phyloP scores from a whole-genome alignment of 768 basidiomycete species.

The Calocybe indica region DNA sequence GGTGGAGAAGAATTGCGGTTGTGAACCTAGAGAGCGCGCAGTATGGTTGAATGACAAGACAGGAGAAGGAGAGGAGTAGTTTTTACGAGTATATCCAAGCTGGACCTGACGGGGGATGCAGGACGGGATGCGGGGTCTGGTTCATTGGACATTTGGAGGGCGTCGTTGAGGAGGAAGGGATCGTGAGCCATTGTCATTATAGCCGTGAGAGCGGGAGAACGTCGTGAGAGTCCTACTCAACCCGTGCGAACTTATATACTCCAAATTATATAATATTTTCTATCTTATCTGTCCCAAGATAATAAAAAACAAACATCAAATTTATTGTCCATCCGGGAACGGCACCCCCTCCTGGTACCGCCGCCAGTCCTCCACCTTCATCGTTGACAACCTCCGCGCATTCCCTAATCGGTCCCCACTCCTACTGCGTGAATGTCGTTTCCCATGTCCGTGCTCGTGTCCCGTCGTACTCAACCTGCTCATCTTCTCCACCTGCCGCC shows the following conservation, averaged over 20 bases:
- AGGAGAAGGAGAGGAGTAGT: slow-evolving; percentile 9
- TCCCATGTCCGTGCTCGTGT: slow-evolving; percentile 43
- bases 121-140: slow-evolving; percentile 13
- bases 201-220: slow-evolving; percentile 37
- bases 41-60: slow-evolving; percentile 9
- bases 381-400: slow-evolving; percentile 55
- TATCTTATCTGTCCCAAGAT: slow-evolving; percentile 4
- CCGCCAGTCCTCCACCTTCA: slow-evolving; percentile 88
- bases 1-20: slow-evolving; percentile 7
- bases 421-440: slow-evolving; percentile 45
- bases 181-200: slow-evolving; percentile 38
- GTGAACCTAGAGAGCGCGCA: slow-evolving; percentile 19
- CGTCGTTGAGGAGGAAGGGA: slow-evolving; percentile 40
- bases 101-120: slow-evolving; percentile 10
- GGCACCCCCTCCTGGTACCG: slow-evolving; percentile 65
- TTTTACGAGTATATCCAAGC: background rate
- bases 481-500: slow-evolving; percentile 68
- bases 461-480: slow-evolving; percentile 35
- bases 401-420: slow-evolving; percentile 59
- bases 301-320: background rate
- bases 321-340: slow-evolving; percentile 40
- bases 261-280: background rate
- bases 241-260: background rate
- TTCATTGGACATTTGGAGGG: slow-evolving; percentile 33
- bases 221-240: slow-evolving; percentile 27